Conservation (phyloP, 176 grass and related monocot genomes). For the Neostapfia colusana region DNA sequence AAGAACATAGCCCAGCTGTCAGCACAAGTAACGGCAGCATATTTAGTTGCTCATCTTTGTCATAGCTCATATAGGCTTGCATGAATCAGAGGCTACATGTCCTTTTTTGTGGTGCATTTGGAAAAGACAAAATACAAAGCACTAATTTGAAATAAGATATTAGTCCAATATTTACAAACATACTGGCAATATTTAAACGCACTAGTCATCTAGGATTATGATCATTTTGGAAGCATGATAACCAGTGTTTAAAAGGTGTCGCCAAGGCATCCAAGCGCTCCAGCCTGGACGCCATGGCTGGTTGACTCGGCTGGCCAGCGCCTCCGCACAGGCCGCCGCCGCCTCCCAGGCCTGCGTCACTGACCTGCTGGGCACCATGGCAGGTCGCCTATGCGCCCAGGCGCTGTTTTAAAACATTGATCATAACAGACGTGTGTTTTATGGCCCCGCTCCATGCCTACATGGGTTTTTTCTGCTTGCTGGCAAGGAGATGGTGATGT, state of each 20-base stretch:
- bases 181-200: not conserved
- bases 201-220: no score
- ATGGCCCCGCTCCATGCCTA: not conserved
- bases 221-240: not conserved
- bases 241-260: no score
- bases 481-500: not conserved
- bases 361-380: no score
- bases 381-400: no score
- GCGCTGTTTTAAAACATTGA: no score
- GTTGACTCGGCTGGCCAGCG: no score
- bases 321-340: no score
- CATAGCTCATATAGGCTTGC: not conserved
- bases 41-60: not conserved
- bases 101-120: not conserved
- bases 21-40: not conserved
- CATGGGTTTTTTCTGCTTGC: not conserved
- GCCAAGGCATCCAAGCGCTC: no score
- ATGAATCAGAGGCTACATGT: slow-evolving; percentile 1
- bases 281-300: no score
- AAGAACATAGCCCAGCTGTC: not conserved
- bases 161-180: not conserved
- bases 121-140: not conserved
- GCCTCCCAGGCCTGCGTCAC: no score
- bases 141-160: slow-evolving; percentile 7
- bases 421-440: not conserved